Conservation (phyloP, 106 monocot genomes). For the Platanthera zijinensis region DNA sequence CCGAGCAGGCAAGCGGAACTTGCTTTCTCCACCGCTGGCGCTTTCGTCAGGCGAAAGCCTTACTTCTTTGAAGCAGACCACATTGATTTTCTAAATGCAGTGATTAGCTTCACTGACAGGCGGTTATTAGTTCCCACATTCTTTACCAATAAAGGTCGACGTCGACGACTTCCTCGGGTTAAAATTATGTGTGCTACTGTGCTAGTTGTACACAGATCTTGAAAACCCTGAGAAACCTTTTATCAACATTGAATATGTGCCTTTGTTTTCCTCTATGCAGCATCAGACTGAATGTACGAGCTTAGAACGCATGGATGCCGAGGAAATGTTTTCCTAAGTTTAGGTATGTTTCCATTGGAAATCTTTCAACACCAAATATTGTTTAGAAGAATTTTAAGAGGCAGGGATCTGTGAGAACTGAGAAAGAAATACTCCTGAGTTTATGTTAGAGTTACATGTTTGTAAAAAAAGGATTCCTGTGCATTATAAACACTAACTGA, state of each 20-base stretch:
- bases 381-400: too few relatives aligned
- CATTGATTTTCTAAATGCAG: slow-evolving; percentile 90
- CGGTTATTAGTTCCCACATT: too few relatives aligned
- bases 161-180: slow-evolving; percentile 90
- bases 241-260: slow-evolving; percentile 63
- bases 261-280: not conserved
- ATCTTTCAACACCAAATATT: too few relatives aligned
- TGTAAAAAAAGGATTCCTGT: too few relatives aligned
- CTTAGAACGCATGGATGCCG: slow-evolving; percentile 84
- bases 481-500: too few relatives aligned
- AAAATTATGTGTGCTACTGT: slow-evolving; percentile 74
- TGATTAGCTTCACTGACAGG: slow-evolving; percentile 26
- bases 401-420: too few relatives aligned
- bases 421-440: too few relatives aligned
- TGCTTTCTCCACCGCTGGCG: slow-evolving; percentile 94
- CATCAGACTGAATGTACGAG: slow-evolving; percentile 1
- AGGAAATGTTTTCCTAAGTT: slow-evolving; percentile 30
- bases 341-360: too few relatives aligned
- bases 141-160: slow-evolving; percentile 30
- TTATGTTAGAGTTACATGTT: too few relatives aligned
- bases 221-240: slow-evolving; percentile 71
- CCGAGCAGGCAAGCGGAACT: too few relatives aligned
- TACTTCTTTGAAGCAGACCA: slow-evolving; percentile 93
- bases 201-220: slow-evolving; percentile 51
- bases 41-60: slow-evolving; percentile 81